Evolutionary conservation across 1,284 basidiomycete genomes (phyloP), one percentile per base, ranked within the genome.

Genomic region (Naganishia liquefaciens): DNA sequence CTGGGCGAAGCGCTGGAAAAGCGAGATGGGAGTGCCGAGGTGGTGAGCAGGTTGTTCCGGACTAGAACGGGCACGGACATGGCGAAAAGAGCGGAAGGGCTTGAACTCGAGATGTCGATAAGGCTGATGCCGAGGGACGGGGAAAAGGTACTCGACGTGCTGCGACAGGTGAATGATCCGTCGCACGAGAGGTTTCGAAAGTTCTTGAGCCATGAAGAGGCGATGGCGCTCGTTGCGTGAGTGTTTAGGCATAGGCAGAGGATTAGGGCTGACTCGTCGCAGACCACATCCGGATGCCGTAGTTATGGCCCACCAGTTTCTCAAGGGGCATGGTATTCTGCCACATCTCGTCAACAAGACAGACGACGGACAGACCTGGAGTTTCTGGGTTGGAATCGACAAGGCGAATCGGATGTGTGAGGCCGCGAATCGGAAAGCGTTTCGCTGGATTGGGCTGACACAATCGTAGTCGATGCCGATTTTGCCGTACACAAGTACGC

Each of bases 321-420:
- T 60, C n/a, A 19, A 5, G 17, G 3, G 23, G 19, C 30, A 60
- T 28, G 46, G 46, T 3, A 42, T 50, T 27, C n/a, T 28, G 11
- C 28, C 21, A 2, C 25, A 21, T 2, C 57, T 50, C 30, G 57
- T 60, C 15, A 19, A 60, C 6, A 50, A 21, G 23, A 60, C 57
- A 49, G 57, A 60, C 5, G 57, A 60, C 39, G 39, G 39, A 15
- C 57, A 60, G 27, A 50, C 46, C 3, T 21, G 49, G 3, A 60
- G 57, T 39, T 60, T 60, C 33, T 60, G 57, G 57, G 30, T 49
- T 1, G 46, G 15, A 21, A 60, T 60, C 23, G 57, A 60, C 25
- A 49, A 39, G 15, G 57, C 57, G n/a, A 60, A 60, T 40, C 57
- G 37, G 21, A 60, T 60, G 57, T 40, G 57, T 60, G n/a, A 33